Conservation (phyloP, 441 rosid genomes). For the Pelargonium myrrhifolium region DNA sequence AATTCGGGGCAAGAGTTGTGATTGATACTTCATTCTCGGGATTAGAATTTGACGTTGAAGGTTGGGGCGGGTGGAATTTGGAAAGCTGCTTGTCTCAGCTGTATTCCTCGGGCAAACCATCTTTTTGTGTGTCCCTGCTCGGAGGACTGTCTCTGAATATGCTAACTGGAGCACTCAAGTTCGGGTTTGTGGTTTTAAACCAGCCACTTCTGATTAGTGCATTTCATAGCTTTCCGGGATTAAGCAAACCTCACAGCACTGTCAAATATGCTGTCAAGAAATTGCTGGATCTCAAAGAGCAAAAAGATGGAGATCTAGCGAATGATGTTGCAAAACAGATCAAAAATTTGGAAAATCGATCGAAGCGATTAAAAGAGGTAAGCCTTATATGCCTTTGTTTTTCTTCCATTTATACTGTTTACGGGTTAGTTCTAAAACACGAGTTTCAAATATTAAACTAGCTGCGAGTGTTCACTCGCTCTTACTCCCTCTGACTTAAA, state of each 20-base stretch:
- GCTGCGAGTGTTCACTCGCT: neutral
- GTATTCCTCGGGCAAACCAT: constrained; percentile 32
- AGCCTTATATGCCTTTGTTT: neutral
- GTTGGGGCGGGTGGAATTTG: constrained; percentile 66
- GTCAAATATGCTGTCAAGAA: constrained; percentile 72
- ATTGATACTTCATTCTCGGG: constrained; percentile 90
- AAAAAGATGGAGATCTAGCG: constrained; percentile 38
- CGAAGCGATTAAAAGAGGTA: constrained; percentile 81
- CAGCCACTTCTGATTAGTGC: constrained; percentile 41
- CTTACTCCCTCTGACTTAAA: too few relatives aligned
- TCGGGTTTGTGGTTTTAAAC: constrained; percentile 58
- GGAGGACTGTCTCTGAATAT: constrained; percentile 75
- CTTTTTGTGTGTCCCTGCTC: constrained; percentile 60
- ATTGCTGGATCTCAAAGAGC: constrained; percentile 55
- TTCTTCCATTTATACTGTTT: neutral
- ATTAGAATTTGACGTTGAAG: constrained; percentile 50
- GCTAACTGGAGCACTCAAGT: constrained; percentile 65
- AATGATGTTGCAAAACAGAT: constrained; percentile 46
- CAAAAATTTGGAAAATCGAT: constrained; percentile 44
- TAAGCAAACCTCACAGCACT: constrained; percentile 85
- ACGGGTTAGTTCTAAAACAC: neutral
- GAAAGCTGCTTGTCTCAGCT: constrained; percentile 40
- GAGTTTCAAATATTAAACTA: neutral
- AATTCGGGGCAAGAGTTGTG: constrained; percentile 69
- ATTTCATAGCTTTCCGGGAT: constrained; percentile 69